Evolutionary conservation across 352 stramenopile genomes (phyloP), one percentile per base, ranked within the genome.

Genomic region (Halophytophthora batemanensis): DNA sequence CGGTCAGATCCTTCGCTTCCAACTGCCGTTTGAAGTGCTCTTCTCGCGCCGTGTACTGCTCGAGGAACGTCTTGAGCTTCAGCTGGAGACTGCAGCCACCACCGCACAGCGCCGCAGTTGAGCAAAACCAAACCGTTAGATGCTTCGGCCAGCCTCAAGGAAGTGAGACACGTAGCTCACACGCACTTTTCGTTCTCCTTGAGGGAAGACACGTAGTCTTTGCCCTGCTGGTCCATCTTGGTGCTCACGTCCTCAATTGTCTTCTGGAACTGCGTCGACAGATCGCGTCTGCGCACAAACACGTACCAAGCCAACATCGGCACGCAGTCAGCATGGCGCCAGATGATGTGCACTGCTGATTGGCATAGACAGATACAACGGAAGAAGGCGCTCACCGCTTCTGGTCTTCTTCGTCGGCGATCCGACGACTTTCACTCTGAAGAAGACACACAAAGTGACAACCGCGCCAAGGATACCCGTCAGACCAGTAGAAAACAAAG

Each of bases 141-240:
- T 45, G 29, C n/a, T 21, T 17, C 18, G 35, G 23, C 15, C 31
- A 10, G 3, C 51, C 29, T 35, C 1, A 42, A 12, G 15, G 35
- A 3, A 19, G 21, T 7, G 12, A 15, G 6, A 1, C 18, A 38
- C 4, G 25, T 31, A 31, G 25, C 8, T 31, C 19, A 41, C 22
- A 65, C 68, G 35, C 65, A 90, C 77, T 61, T 83, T 56, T 95
- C 84, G 47, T 95, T 95, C 41, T 95, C 84, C 56, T 90, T 81
- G 21, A 95, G 58, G 7, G 84, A 90, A 3, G 76, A 58, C 45
- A 95, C 73, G 57, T 95, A 93, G 60, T 95, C 84, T 21, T 91
- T 71, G 31, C 77, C 69, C 46, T 95, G 82, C 38, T 91, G 74
- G 31, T 95, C 84, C 84, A 95, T 95, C 59, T 93, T 95, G n/a